Percentiles rank a stretch among this genome's conserved stretches.
Conservation (phyloP, 768 basidiomycete genomes). For the Mycena alexandri region DNA sequence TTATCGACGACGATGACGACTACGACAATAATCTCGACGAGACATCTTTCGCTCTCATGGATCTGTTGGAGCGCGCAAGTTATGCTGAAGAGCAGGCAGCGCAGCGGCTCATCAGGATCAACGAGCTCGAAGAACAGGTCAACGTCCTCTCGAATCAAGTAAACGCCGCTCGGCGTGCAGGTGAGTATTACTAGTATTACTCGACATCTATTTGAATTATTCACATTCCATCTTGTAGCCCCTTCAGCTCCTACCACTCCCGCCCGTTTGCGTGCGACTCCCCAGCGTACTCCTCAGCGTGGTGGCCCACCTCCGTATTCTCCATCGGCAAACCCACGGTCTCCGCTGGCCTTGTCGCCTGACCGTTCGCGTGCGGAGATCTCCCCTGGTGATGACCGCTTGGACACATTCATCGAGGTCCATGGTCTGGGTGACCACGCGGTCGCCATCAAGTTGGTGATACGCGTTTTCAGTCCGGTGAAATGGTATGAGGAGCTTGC, state of each 20-base stretch:
- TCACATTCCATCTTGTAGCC: neutral
- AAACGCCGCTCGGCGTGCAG: neutral
- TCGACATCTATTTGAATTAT: neutral
- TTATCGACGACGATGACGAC: slow-evolving; percentile 14
- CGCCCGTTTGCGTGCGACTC: neutral
- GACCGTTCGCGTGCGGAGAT: no score
- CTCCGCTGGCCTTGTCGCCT: neutral
- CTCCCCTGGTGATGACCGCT: no score
- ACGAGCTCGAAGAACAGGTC: neutral
- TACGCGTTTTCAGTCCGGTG: neutral
- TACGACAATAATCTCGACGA: neutral
- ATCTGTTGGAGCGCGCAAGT: slow-evolving; percentile 1
- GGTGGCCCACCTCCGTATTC: neutral
- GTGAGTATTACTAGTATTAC: neutral
- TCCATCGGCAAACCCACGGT: neutral
- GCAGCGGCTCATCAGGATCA: neutral
- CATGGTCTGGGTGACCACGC: neutral
- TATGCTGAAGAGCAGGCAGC: slow-evolving; percentile 3
- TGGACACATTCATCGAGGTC: no score
- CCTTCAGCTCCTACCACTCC: neutral
- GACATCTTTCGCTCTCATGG: neutral
- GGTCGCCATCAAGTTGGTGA: neutral
- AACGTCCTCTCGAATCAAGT: neutral
- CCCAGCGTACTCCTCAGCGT: neutral
- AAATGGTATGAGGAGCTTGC: slow-evolving; percentile 13